A percentile compares a stretch with the other conserved stretches of the same genome.
Evolutionary conservation across 192 early-diverging fungal species (phyloP).

Genomic region (Backusella sp.): DNA sequence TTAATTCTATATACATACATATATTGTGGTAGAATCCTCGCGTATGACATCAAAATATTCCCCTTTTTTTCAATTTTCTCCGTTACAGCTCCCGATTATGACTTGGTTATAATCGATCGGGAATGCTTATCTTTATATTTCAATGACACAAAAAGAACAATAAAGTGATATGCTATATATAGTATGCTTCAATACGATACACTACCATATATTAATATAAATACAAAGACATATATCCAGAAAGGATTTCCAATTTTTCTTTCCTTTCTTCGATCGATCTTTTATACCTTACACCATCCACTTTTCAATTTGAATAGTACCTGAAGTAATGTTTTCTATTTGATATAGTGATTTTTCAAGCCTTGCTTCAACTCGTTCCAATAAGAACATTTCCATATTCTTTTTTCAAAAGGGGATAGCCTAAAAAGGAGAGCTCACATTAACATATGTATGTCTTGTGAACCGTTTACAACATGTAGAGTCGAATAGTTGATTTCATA

Average conservation of each 20-base stretch:
- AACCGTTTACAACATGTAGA: background rate
- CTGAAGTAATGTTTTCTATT: no score
- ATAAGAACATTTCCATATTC: background rate
- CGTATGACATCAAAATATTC: background rate
- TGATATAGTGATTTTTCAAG: no score
- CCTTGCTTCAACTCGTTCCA: background rate
- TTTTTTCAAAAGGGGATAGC: background rate
- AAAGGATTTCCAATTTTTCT: background rate
- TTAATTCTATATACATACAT: background rate
- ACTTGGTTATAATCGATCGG: background rate
- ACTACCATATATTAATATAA: no score
- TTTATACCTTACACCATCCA: background rate
- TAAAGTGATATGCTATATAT: background rate
- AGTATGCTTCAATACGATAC: no score
- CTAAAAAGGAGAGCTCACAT: background rate
- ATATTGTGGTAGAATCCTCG: background rate
- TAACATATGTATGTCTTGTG: background rate
- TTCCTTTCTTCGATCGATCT: background rate
- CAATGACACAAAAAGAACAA: background rate
- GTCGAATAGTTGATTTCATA: background rate
- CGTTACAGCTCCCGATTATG: background rate
- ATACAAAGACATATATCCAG: background rate
- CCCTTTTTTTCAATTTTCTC: background rate
- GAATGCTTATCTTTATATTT: background rate
- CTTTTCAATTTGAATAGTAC: no score